Conservation (phyloP, 1,284 basidiomycete genomes). For the Marasmius tenuissimus region DNA sequence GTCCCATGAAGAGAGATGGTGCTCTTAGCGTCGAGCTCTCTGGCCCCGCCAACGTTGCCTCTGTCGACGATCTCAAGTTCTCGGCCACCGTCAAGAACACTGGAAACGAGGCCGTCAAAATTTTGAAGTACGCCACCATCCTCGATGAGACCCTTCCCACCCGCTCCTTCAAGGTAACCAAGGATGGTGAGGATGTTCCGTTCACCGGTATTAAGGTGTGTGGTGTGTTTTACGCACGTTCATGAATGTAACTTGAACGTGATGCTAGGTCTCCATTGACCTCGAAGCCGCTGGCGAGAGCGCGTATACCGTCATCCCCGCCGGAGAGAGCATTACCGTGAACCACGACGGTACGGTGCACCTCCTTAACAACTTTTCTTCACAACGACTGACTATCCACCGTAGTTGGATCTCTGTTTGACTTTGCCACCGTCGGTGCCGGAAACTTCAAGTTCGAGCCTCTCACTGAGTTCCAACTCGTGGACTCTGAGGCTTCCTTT, state of each 20-base stretch:
- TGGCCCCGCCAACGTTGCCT: constrained; percentile 29
- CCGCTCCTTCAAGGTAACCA: constrained; percentile 42
- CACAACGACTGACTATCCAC: background rate
- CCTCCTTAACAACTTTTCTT: background rate
- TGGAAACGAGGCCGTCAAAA: constrained; percentile 35
- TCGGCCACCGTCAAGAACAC: constrained; percentile 39
- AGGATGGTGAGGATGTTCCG: constrained; percentile 34
- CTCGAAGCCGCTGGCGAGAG: constrained; percentile 28
- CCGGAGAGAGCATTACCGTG: constrained; percentile 38
- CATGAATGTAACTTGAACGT: background rate
- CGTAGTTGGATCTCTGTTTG: constrained; percentile 33
- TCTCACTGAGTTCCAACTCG: constrained; percentile 30
- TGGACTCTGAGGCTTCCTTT: constrained; percentile 20
- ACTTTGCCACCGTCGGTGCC: constrained; percentile 33
- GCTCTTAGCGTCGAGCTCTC: constrained; percentile 31
- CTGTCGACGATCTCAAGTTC: constrained; percentile 39
- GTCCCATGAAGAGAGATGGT: constrained; percentile 29
- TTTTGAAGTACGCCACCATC: constrained; percentile 43
- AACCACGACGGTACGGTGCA: constrained; percentile 33
- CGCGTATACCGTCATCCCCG: constrained; percentile 38
- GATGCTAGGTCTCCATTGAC: background rate
- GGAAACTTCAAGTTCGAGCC: constrained; percentile 34
- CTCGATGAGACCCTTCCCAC: constrained; percentile 41
- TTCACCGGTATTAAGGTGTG: constrained; percentile 45
- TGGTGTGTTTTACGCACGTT: background rate